These are phyloP conservation scores for Verticillium nubilum DNA, from an alignment of 2,329 filamentous ascomycete genomes.

Conservation along the genomic window DNA sequence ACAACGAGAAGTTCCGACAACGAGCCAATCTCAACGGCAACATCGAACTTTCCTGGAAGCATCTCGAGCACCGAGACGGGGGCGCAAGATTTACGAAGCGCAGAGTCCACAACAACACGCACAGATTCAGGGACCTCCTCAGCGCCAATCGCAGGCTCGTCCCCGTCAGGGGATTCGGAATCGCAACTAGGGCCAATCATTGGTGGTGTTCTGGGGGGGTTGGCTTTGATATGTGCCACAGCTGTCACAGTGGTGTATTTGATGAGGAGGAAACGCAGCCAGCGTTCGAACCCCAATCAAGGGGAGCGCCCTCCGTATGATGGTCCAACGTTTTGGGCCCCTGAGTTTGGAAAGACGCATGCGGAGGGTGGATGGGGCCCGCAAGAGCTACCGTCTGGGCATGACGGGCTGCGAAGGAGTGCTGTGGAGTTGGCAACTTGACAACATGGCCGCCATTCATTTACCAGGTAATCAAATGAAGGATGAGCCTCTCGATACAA, in stretches of 20 bases:
- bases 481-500: too few relatives aligned
- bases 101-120: background rate
- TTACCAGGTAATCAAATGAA: background rate
- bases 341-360: background rate
- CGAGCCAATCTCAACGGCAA: background rate
- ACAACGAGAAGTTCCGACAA: too few relatives aligned
- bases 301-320: background rate
- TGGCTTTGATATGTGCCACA: background rate
- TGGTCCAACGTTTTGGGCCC: background rate
- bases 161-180: background rate
- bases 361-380: background rate
- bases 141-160: background rate
- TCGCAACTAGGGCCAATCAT: background rate
- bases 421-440: background rate
- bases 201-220: background rate
- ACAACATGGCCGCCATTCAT: too few relatives aligned
- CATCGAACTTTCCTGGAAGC: too few relatives aligned
- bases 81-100: background rate
- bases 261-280: background rate
- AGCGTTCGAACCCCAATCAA: background rate
- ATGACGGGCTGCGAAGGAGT: background rate
- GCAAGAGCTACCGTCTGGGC: background rate
- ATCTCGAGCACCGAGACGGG: background rate
- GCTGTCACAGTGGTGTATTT: background rate
- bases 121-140: background rate